Percentiles rank a stretch among this genome's conserved stretches.
Evolutionary conservation across 768 basidiomycete species (phyloP).

Genomic region (Rhodotorula diobovata): DNA sequence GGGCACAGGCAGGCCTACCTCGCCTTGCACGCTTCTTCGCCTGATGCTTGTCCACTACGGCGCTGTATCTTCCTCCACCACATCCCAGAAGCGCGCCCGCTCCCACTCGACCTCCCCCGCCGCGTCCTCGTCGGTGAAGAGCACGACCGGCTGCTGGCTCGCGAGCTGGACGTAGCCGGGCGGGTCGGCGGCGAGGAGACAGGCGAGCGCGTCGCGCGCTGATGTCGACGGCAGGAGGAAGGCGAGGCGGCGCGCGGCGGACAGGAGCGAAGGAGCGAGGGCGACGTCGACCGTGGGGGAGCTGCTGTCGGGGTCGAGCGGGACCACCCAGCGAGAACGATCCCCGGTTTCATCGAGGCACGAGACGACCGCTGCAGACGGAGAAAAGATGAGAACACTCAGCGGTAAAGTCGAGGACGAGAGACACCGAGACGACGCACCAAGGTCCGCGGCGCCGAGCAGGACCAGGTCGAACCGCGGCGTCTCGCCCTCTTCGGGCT

Average conservation of each 20-base stretch:
- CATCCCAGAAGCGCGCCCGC: constrained; percentile 23
- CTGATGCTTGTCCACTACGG: too few relatives aligned
- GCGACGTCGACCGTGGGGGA: constrained; percentile 54
- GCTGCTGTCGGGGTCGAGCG: neutral
- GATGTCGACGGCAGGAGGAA: neutral
- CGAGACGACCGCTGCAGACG: constrained; percentile 76
- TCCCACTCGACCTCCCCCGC: neutral
- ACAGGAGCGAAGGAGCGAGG: constrained; percentile 72
- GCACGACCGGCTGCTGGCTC: constrained; percentile 11
- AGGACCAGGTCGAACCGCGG: constrained; percentile 94
- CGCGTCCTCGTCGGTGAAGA: constrained; percentile 16
- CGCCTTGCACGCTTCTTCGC: too few relatives aligned
- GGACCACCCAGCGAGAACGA: neutral
- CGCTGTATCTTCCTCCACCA: neutral
- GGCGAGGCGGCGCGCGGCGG: constrained; percentile 62
- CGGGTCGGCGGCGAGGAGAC: constrained; percentile 54
- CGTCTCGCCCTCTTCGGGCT: constrained; percentile 58
- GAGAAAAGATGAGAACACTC: constrained; percentile 54
- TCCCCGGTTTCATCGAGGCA: constrained; percentile 54
- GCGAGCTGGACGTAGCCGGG: neutral
- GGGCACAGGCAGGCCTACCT: too few relatives aligned
- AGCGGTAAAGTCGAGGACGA: neutral
- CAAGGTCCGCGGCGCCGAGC: constrained; percentile 76
- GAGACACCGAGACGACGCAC: constrained; percentile 42
- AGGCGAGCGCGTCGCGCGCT: constrained; percentile 64